Conservation (phyloP, 2,329 filamentous ascomycete species). For the Fusarium dimerum region DNA sequence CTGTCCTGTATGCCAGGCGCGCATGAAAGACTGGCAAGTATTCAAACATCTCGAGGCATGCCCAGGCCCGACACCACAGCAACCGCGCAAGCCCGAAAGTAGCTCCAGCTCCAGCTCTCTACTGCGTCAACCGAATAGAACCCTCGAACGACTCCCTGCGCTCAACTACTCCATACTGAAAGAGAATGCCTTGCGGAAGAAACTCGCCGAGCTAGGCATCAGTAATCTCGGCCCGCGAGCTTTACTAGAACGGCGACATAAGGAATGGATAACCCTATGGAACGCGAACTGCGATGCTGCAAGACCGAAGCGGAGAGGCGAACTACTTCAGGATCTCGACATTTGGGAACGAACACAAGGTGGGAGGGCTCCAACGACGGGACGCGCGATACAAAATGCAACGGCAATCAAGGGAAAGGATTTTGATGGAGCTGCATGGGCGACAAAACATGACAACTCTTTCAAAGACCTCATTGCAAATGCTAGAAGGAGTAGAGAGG, state of each 20-base stretch:
- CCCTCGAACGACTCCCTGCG: conserved; percentile 68
- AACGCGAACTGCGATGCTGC: conserved; percentile 94
- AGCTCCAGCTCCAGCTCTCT: conserved; percentile 18
- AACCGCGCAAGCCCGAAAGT: conserved; percentile 5
- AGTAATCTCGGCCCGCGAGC: conserved; percentile 67
- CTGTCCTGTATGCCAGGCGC: conserved; percentile 78
- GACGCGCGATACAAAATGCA: conserved; percentile 39
- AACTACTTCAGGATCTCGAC: conserved; percentile 78
- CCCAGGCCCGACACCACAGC: conserved; percentile 37
- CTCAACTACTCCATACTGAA: conserved; percentile 88
- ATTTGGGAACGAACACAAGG: conserved; percentile 86
- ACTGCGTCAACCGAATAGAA: conserved; percentile 36
- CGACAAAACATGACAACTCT: conserved; percentile 67
- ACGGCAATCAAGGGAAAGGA: conserved; percentile 76
- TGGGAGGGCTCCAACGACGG: conserved; percentile 50
- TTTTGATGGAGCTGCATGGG: conserved; percentile 81
- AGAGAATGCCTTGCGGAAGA: conserved; percentile 75
- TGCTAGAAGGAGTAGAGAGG: conserved; percentile 61
- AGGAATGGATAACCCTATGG: conserved; percentile 93
- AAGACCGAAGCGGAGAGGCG: conserved; percentile 66
- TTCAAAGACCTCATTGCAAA: conserved; percentile 80
- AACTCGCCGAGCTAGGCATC: conserved; percentile 78
- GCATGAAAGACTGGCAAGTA: conserved; percentile 79
- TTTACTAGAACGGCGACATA: conserved; percentile 77
- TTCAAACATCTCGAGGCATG: conserved; percentile 79